Evolutionary conservation across 2,329 filamentous ascomycete species (phyloP).

Genomic region (Aspergillus pseudonomiae): DNA sequence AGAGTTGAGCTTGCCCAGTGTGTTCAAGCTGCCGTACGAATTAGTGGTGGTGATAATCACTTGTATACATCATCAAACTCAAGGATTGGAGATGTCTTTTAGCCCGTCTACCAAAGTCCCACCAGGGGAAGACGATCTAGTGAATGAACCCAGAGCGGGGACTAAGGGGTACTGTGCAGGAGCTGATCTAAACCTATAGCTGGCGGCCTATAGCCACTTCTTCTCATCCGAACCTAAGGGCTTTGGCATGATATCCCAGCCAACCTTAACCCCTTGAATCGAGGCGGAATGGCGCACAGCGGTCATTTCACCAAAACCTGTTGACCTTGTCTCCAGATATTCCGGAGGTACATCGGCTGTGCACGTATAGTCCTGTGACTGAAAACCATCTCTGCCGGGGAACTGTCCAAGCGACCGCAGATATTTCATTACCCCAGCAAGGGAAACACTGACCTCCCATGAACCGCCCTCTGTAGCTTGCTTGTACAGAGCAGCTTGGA

Average conservation of each 20-base stretch:
- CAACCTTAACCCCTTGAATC: constrained; percentile 50
- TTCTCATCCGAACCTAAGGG: constrained; percentile 50
- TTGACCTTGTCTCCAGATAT: constrained; percentile 50
- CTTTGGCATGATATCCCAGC: constrained; percentile 58
- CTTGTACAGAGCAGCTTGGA: constrained; percentile 56
- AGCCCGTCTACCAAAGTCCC: not conserved
- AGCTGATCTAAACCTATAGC: not conserved
- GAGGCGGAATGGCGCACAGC: constrained; percentile 53
- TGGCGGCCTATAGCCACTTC: constrained; percentile 12
- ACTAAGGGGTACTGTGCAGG: not conserved
- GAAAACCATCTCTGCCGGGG: constrained; percentile 49
- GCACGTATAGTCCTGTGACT: constrained; percentile 35
- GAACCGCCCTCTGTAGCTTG: constrained; percentile 49
- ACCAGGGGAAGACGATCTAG: not conserved
- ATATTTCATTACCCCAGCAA: constrained; percentile 61
- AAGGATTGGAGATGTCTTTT: not conserved
- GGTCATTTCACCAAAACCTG: constrained; percentile 51
- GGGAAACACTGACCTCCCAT: constrained; percentile 58
- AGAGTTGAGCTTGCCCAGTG: not conserved
- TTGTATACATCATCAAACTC: not conserved
- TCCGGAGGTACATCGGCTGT: constrained; percentile 33
- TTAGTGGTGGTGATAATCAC: not conserved
- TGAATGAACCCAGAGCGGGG: no score
- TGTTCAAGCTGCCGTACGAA: not conserved
- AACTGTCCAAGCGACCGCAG: constrained; percentile 58